These are phyloP conservation scores for Sphaceloma murrayae DNA, from an alignment of 2,329 filamentous ascomycete genomes.

Conservation along the genomic window DNA sequence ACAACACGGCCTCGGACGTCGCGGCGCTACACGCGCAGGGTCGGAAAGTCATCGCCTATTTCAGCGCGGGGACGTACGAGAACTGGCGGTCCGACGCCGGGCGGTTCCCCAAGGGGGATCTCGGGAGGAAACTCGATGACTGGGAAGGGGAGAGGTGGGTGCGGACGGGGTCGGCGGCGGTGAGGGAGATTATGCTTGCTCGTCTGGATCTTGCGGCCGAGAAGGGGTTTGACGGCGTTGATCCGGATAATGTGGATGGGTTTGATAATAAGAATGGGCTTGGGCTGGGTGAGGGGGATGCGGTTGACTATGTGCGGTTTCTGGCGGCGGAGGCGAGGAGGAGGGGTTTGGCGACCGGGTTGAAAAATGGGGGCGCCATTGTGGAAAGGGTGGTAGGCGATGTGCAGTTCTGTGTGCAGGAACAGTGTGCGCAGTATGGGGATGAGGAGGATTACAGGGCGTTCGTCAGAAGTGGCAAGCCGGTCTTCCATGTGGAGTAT, in stretches of 20 bases:
- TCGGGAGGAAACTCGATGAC: constrained; percentile 50
- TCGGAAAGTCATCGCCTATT: constrained; percentile 64
- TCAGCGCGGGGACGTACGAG: constrained; percentile 58
- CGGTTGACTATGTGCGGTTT: constrained; percentile 51
- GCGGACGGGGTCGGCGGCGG: constrained; percentile 47
- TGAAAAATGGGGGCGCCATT: constrained; percentile 60
- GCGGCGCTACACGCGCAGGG: constrained; percentile 40
- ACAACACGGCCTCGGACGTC: constrained; percentile 41
- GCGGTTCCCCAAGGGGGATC: constrained; percentile 46
- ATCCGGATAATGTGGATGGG: constrained; percentile 25
- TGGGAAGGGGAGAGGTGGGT: constrained; percentile 63
- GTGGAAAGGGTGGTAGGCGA: constrained; percentile 42
- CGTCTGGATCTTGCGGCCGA: constrained; percentile 49
- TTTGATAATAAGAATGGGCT: constrained; percentile 51
- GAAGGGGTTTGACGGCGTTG: constrained; percentile 32
- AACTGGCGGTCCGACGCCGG: constrained; percentile 49
- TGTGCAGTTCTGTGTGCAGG: constrained; percentile 59
- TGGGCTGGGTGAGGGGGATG: constrained; percentile 45
- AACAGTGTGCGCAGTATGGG: constrained; percentile 53
- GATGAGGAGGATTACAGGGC: constrained; percentile 51
- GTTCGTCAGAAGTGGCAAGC: constrained; percentile 53
- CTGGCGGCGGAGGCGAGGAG: constrained; percentile 46
- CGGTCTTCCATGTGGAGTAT: constrained; percentile 67
- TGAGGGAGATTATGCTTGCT: constrained; percentile 53
- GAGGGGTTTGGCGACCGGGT: constrained; percentile 51